phyloP scores from a whole-genome alignment of 768 basidiomycete species.

The Suillus fuscotomentosus region DNA sequence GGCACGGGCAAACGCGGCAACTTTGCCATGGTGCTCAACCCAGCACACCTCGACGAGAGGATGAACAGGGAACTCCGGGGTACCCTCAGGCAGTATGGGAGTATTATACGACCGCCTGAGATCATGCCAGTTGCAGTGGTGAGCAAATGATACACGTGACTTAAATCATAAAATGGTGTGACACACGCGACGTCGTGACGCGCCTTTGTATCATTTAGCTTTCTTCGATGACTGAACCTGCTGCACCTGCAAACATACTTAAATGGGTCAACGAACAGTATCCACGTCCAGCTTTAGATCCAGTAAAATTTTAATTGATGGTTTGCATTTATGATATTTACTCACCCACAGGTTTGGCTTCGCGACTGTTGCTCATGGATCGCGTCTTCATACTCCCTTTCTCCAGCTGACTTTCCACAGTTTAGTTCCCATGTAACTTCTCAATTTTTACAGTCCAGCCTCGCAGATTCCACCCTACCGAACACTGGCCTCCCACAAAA shows the following conservation, averaged over 20 bases:
- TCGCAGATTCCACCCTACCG: slow-evolving; percentile 66
- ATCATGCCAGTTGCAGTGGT: not conserved
- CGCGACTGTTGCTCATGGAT: slow-evolving; percentile 71
- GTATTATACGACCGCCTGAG: not conserved
- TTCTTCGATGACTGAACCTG: slow-evolving; percentile 20
- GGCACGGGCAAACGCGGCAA: slow-evolving; percentile 84
- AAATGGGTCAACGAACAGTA: slow-evolving; percentile 57
- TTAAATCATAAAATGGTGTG: too few species aligned
- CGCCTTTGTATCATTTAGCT: not conserved
- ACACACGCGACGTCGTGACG: not conserved
- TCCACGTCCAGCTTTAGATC: slow-evolving; percentile 62
- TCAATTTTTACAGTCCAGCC: slow-evolving; percentile 72
- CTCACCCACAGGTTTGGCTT: slow-evolving; percentile 66
- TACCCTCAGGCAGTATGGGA: not conserved
- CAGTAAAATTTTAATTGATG: slow-evolving; percentile 35
- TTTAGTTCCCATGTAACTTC: slow-evolving; percentile 56
- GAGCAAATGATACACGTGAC: not conserved
- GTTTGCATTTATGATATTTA: slow-evolving; percentile 1
- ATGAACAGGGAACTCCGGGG: not conserved
- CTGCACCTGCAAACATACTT: slow-evolving; percentile 31
- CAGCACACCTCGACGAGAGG: not conserved
- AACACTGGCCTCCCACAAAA: slow-evolving; percentile 66
- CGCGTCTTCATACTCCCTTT: slow-evolving; percentile 42
- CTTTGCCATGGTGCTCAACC: slow-evolving; percentile 7
- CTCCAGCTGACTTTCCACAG: slow-evolving; percentile 47